phyloP scores from a whole-genome alignment of 2,329 filamentous ascomycete species.

The Pyricularia pennisetigena region DNA sequence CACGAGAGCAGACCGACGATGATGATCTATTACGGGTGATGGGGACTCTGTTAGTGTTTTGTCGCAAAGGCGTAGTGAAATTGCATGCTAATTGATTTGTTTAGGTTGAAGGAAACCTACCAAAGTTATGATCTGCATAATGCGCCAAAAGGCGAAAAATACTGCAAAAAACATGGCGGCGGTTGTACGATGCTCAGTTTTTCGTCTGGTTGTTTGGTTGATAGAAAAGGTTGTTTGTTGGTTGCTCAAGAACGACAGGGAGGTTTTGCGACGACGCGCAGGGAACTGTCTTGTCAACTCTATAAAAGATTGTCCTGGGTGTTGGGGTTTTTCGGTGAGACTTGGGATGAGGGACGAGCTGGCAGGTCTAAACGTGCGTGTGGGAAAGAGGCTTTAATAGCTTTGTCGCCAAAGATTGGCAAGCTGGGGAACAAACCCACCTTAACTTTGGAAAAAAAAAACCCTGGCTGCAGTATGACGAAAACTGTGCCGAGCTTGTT shows the following conservation, averaged over 20 bases:
- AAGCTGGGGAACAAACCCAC: background rate
- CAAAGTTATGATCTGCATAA: slow-evolving; percentile 52
- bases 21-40: slow-evolving; percentile 38
- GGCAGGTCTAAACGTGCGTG: background rate
- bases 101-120: slow-evolving; percentile 26
- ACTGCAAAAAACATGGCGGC: slow-evolving; percentile 51
- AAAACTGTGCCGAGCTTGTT: background rate
- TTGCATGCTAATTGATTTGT: background rate
- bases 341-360: background rate
- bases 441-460: background rate
- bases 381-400: background rate
- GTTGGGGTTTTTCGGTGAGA: background rate
- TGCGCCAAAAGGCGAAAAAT: slow-evolving; percentile 53
- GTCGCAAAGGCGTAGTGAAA: background rate
- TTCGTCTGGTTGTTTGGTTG: background rate
- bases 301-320: background rate
- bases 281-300: background rate
- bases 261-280: background rate
- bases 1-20: slow-evolving; percentile 57
- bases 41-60: background rate
- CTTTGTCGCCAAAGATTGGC: background rate
- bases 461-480: background rate
- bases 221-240: background rate
- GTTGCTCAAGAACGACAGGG: background rate
- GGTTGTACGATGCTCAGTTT: background rate